Base-by-base conservation (phyloP, 768 basidiomycete genomes). In the Amanita rimosa region DNA sequence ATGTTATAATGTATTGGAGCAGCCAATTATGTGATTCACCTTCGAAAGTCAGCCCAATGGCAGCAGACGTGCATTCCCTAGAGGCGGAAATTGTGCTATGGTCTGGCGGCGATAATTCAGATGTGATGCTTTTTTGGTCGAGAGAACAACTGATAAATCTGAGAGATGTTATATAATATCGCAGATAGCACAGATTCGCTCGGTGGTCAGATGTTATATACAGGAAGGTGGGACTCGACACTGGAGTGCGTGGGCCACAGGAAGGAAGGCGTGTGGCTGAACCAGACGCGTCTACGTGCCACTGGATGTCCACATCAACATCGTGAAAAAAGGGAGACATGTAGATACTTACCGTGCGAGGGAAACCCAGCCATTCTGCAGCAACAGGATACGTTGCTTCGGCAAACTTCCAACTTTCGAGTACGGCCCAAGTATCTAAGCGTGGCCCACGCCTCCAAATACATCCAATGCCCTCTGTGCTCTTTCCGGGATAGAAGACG, bases 401-500 rank as follows among this genome's bases (percentile, higher is more conserved):
- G 11, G 71, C 56, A 46, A 79, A 69, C 27, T 57, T 55, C 78
- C 81, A 84, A 47, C 57, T 78, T 52, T 82, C 78, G 43, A 70
- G 70, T 24, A 82, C 63, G 3, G 47, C 61, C 82, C 87, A 89
- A 24, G 57, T 68, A 54, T 89, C 82, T 26, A 83, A 63, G 52
- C 78, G 77, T 9, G 65, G 50, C 2, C 72, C 79, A 27, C 75
- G 72, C 42, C 67, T 69, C 83, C 85, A 89, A 13, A 87, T 54
- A 57, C 85, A 84, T 10, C 73, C 78, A 37, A 75, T 61, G 9
- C 84, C 82, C 51, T 79, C 78, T 1, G 64, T 60, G 21, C 71
- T 72, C 26, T 66, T 65, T 35, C 79, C 70, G 9, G 85, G 83
- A 58, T 83, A 88, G 58, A 80, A 89, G 1, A 84, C 85, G 56